Evolutionary conservation across 371 early-diverging fungal species (phyloP), one percentile per base, ranked within the genome.

Genomic region (Polyrhizophydium stewartii): DNA sequence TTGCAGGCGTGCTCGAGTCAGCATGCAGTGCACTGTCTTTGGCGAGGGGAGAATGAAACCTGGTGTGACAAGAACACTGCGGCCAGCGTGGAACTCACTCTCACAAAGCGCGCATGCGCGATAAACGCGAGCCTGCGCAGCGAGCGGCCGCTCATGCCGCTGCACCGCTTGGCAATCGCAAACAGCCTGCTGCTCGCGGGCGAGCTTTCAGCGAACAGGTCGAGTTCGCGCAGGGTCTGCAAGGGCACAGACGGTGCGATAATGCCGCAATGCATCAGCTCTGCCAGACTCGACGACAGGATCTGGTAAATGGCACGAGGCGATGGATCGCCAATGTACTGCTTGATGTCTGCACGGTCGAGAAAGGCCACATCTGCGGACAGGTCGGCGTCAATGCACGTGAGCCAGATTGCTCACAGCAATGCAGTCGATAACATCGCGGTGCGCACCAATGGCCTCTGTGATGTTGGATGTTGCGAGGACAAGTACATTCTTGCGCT

Each of bases 381-480:
- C 5, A 19, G 31, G 17, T 25, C 30, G 17, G 32, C 43, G 13
- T 2, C 28, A 35, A 50, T 33, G 46, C 24, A 58, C 6, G 47
- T 22, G 10, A 53, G 13, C 17, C 35, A 55, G 9, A 55, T 37
- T 49, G 60, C 35, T 24, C 12, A 19, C 30, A 32, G 24, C n/a
- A 53, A 53, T 25, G 12, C 24, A 50, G 51, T 25, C 31, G 16
- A 16, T 19, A 19, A 40, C 10, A 40, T 12, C 19, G n/a, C 19
- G n/a, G 19, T 25, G 27, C 30, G 43, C 61, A 79, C 82, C 85
- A 51, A 84, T 86, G 17, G 85, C 84, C 50, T 82, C 79, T 1
- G 84, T 84, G 28, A 88, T 75, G 58, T 88, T 87, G 2, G 86
- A 83, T 1, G 87, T 87, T 21, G 86, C 72, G 64, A 88, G 31